These are phyloP conservation scores for Sclerotinia borealis DNA, from an alignment of 2,329 filamentous ascomycete genomes.

Conservation along the genomic window DNA sequence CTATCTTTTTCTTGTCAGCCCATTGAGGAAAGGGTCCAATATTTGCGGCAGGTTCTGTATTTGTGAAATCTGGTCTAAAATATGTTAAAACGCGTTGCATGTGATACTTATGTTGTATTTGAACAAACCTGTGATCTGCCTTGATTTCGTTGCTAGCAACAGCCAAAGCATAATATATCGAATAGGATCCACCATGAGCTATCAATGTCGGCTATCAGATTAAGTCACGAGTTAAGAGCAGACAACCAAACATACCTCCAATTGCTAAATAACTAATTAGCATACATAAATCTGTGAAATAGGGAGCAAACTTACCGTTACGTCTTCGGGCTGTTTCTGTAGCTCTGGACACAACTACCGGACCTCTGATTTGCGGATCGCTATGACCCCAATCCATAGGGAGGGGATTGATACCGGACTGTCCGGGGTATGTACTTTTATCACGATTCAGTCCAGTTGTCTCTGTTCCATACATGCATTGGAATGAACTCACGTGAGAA, in stretches of 20 bases:
- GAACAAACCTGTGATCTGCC: slow-evolving; percentile 61
- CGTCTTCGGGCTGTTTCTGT: slow-evolving; percentile 70
- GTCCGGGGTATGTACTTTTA: slow-evolving; percentile 75
- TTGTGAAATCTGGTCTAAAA: slow-evolving; percentile 59
- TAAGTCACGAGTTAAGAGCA: not conserved
- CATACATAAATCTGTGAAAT: slow-evolving; percentile 9
- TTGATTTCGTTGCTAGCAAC: slow-evolving; percentile 87
- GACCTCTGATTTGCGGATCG: slow-evolving; percentile 70
- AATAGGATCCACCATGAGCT: slow-evolving; percentile 84
- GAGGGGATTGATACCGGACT: slow-evolving; percentile 89
- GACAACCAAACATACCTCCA: slow-evolving; percentile 43
- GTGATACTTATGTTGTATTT: not conserved
- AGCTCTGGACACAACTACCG: slow-evolving; percentile 78
- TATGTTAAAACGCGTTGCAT: not conserved
- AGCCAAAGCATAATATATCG: slow-evolving; percentile 89
- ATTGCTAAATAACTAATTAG: slow-evolving; percentile 40
- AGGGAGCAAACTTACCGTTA: slow-evolving; percentile 54
- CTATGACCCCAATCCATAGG: slow-evolving; percentile 80
- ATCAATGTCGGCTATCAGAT: slow-evolving; percentile 28
- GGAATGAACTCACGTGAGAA: slow-evolving; percentile 45
- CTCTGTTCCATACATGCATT: not conserved
- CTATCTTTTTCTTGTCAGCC: slow-evolving; percentile 87
- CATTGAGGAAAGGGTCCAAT: slow-evolving; percentile 89
- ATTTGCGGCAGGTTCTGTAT: slow-evolving; percentile 85
- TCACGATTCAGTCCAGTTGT: slow-evolving; percentile 3